Base-by-base conservation (phyloP, 1,284 basidiomycete genomes). In the Malassezia cuniculi region DNA sequence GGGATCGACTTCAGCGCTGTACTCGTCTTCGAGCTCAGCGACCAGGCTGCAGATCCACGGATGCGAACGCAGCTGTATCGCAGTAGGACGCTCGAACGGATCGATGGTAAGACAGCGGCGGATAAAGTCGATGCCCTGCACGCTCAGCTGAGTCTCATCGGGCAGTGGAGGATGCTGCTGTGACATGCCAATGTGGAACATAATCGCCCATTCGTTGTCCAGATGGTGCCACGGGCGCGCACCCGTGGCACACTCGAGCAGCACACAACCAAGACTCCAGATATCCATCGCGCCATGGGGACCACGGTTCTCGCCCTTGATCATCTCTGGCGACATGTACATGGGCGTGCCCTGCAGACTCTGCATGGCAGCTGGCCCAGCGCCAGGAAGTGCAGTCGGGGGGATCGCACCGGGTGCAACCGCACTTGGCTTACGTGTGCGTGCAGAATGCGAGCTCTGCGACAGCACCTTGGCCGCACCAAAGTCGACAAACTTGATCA, bases 311-410 rank as follows among this genome's bases (percentile, higher is more conserved):
- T 68, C 69, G 12, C 80, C 78, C 70, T 94, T 87, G 73, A 99
- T 97, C 34, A 95, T 81, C 66, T 99, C 93, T 1, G 93, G 93
- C 8, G 86, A 90, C 84, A 99, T 94, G 70, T 97, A 99, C 90
- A 97, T 97, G 0, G 93, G 93, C 14, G 93, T 99, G 10, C 93
- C 93, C 2, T 90, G 94, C 39, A 65, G 35, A 34, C 48, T 52
- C 17, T 69, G 70, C 3, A 65, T 70, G 1, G 63, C 58, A 0
- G 50, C 49, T 7, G 53, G 54, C 59, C 30, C 62, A 31, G 54
- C 58, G 28, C 48, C 46, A n/a, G 47, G 16, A 6, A 45, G 47
- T 16, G 56, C 61, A 22, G 10, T 12, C 9, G 11, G 12, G 20
- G 32, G 18, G 11, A 64, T 50, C 8, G 48, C 65, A 18, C 66